phyloP scores from a whole-genome alignment of 164 flowering plant species.

The Amborella trichopoda region DNA sequence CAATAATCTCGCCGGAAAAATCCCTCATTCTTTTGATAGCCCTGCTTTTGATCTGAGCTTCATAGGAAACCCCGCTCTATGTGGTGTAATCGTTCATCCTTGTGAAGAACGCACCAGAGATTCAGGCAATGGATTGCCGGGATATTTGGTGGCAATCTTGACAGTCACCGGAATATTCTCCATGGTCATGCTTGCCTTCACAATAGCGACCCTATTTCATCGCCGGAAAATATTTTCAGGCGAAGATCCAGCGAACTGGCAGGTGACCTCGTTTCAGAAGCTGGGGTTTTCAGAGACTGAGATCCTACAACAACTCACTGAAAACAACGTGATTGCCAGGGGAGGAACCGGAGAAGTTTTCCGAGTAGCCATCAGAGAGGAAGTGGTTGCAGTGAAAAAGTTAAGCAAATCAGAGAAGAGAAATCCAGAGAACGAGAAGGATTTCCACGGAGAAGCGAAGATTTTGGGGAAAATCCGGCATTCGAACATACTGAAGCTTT shows the following conservation, averaged over 20 bases:
- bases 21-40: slow-evolving; percentile 44
- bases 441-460: slow-evolving; percentile 57
- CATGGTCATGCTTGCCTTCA: slow-evolving; percentile 8
- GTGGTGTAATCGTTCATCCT: slow-evolving; percentile 28
- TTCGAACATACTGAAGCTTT: slow-evolving; percentile 59
- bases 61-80: slow-evolving; percentile 49
- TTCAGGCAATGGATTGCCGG: slow-evolving; percentile 17
- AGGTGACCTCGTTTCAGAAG: slow-evolving; percentile 63
- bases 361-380: slow-evolving; percentile 24
- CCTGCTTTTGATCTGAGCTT: slow-evolving; percentile 46
- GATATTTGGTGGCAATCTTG: slow-evolving; percentile 21
- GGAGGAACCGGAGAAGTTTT: slow-evolving; percentile 86
- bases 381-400: slow-evolving; percentile 65
- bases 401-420: slow-evolving; percentile 35
- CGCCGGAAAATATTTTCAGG: neutral
- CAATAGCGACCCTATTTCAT: slow-evolving; percentile 1
- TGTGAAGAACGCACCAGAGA: neutral
- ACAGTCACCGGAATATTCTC: slow-evolving; percentile 10
- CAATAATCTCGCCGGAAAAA: slow-evolving; percentile 45
- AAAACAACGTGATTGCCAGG: slow-evolving; percentile 50
- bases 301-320: slow-evolving; percentile 42
- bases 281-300: slow-evolving; percentile 40
- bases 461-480: slow-evolving; percentile 66
- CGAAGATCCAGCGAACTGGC: slow-evolving; percentile 32
- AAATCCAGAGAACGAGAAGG: slow-evolving; percentile 37